phyloP scores from a whole-genome alignment of 2,329 filamentous ascomycete genomes.

The Colletotrichum sp. region DNA sequence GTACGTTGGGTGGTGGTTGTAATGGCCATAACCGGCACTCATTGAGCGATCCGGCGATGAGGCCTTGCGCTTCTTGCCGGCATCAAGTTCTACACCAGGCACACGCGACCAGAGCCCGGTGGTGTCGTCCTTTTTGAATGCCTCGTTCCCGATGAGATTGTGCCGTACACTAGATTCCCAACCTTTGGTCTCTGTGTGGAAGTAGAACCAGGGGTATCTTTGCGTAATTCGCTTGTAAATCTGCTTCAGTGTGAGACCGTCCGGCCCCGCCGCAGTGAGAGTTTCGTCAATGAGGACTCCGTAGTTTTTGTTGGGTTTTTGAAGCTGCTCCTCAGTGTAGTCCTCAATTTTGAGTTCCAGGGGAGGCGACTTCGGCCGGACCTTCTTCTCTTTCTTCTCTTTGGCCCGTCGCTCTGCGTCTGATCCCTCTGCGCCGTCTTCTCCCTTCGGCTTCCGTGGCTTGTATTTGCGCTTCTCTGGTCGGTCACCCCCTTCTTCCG shows the following conservation, averaged over 20 bases:
- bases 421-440: slow-evolving; percentile 59
- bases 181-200: slow-evolving; percentile 65
- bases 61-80: slow-evolving; percentile 64
- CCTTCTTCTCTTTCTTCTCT: slow-evolving; percentile 65
- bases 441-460: slow-evolving; percentile 59
- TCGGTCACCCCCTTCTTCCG: slow-evolving; percentile 57
- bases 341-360: slow-evolving; percentile 58
- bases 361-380: slow-evolving; percentile 63
- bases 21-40: slow-evolving; percentile 35
- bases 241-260: slow-evolving; percentile 60
- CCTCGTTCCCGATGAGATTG: slow-evolving; percentile 66
- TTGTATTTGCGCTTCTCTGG: slow-evolving; percentile 71
- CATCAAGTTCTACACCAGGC: slow-evolving; percentile 61
- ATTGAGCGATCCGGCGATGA: slow-evolving; percentile 54
- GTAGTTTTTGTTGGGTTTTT: slow-evolving; percentile 68
- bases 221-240: slow-evolving; percentile 66
- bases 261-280: slow-evolving; percentile 55
- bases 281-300: slow-evolving; percentile 65
- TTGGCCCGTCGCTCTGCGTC: slow-evolving; percentile 60
- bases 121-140: slow-evolving; percentile 62
- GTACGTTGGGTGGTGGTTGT: slow-evolving; percentile 30
- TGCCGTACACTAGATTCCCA: slow-evolving; percentile 71
- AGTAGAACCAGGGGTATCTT: slow-evolving; percentile 64
- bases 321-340: slow-evolving; percentile 61
- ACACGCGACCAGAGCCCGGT: slow-evolving; percentile 63